These are phyloP conservation scores for Thymus mandschuricus DNA, from an alignment of 257 asterid genomes.

Conservation along the genomic window DNA sequence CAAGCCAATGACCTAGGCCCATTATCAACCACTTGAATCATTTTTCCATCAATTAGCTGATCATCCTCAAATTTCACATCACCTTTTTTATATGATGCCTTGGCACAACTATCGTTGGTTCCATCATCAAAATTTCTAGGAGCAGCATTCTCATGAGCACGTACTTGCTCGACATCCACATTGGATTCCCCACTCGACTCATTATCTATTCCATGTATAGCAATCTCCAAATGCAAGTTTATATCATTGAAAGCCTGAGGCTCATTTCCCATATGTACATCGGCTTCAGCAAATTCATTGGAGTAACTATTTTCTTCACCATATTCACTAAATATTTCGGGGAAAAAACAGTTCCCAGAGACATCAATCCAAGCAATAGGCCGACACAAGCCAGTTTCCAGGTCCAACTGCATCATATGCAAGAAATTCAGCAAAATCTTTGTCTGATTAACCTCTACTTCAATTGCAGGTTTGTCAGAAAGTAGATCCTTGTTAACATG, in stretches of 20 bases:
- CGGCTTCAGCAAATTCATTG: conserved; percentile 38
- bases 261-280: conserved; percentile 34
- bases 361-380: conserved; percentile 94
- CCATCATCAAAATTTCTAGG: conserved; percentile 44
- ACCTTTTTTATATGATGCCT: conserved; percentile 37
- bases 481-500: conserved; percentile 56
- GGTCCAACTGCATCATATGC: conserved; percentile 69
- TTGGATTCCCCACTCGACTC: conserved; percentile 80
- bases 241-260: conserved; percentile 48
- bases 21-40: conserved; percentile 32
- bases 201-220: conserved; percentile 60
- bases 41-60: conserved; percentile 35
- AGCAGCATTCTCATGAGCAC: conserved; percentile 38
- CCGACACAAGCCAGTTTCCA: conserved; percentile 59
- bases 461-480: conserved; percentile 57
- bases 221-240: conserved; percentile 76
- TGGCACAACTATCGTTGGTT: conserved; percentile 42
- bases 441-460: conserved; percentile 57
- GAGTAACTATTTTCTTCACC: conserved; percentile 35
- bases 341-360: conserved; percentile 76
- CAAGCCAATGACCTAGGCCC: conserved; percentile 36
- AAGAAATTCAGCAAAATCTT: conserved; percentile 63
- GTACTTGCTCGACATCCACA: conserved; percentile 47
- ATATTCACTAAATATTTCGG: conserved; percentile 54
- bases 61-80: conserved; percentile 39